phyloP scores from a whole-genome alignment of 1,284 basidiomycete species.

The Apiotrichum veenhuisii region DNA sequence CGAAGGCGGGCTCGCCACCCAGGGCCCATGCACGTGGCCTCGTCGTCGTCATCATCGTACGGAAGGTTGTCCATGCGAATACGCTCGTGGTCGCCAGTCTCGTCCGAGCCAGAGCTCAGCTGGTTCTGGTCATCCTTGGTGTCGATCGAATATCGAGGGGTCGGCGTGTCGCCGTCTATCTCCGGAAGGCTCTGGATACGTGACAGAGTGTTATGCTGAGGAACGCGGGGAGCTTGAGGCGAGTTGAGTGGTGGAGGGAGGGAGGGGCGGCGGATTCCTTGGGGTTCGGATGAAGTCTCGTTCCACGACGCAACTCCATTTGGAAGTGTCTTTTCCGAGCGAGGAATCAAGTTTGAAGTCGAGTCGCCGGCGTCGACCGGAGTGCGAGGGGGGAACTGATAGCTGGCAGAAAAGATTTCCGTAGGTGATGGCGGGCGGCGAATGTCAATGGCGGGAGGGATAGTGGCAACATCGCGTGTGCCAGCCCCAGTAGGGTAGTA shows the following conservation, averaged over 20 bases:
- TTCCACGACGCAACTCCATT: neutral
- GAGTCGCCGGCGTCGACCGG: constrained; percentile 12
- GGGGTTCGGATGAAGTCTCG: neutral
- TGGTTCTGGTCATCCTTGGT: constrained; percentile 1
- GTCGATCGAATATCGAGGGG: neutral
- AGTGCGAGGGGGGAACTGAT: constrained; percentile 30
- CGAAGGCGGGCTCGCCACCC: constrained; percentile 18
- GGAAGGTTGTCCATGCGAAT: neutral
- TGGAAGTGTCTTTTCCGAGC: neutral
- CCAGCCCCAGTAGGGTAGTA: constrained; percentile 18
- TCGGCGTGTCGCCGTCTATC: constrained; percentile 22
- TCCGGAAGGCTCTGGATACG: constrained; percentile 47
- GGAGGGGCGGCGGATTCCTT: constrained; percentile 20
- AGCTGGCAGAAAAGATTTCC: constrained; percentile 29
- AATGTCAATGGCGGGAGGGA: neutral
- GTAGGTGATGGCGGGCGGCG: constrained; percentile 3
- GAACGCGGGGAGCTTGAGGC: constrained; percentile 5
- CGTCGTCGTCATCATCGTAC: constrained; percentile 14
- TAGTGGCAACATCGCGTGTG: neutral
- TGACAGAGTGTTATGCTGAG: constrained; percentile 20
- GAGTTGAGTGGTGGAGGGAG: constrained; percentile 22
- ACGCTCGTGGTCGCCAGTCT: constrained; percentile 3
- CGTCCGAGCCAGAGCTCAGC: constrained; percentile 3
- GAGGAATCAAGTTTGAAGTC: constrained; percentile 12
- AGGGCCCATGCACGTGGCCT: neutral